Conservation (phyloP, 148 eudicot genomes). For the Vaccinium darrowii region DNA sequence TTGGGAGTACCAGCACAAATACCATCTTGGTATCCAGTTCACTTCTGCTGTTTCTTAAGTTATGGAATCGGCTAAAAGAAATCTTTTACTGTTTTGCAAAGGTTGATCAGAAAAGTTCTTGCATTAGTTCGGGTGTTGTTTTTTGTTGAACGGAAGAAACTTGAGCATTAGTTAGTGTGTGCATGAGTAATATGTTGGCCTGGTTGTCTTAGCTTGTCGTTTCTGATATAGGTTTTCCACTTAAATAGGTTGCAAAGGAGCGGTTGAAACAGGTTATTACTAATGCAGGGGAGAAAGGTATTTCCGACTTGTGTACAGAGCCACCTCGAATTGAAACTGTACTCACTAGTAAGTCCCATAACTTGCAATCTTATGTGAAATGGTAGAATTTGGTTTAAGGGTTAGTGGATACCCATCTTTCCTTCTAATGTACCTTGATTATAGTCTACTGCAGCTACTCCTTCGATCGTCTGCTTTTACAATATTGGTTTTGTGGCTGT, state of each 20-base stretch:
- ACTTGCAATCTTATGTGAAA: neutral
- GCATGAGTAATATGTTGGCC: neutral
- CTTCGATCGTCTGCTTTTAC: neutral
- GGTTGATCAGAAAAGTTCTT: neutral
- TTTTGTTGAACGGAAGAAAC: too few relatives aligned
- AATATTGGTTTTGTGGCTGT: neutral
- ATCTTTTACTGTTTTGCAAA: neutral
- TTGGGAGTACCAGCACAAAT: neutral
- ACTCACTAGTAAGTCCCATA: conserved; percentile 50
- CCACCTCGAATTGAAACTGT: conserved; percentile 49
- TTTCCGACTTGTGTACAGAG: conserved; percentile 41
- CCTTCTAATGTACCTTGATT: neutral
- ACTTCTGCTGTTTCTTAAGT: neutral
- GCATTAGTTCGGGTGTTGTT: neutral
- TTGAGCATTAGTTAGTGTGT: neutral
- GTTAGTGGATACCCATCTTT: neutral
- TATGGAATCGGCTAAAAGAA: neutral
- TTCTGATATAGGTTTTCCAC: conserved; percentile 34
- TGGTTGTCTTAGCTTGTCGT: conserved; percentile 10
- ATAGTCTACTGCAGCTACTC: neutral
- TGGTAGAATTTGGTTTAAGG: neutral
- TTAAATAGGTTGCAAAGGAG: conserved; percentile 69
- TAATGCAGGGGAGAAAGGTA: conserved; percentile 58
- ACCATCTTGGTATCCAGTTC: neutral
- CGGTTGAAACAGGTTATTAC: conserved; percentile 74